Evolutionary conservation across 371 early-diverging fungal genomes (phyloP).

Genomic region (Chytridiales sp.): DNA sequence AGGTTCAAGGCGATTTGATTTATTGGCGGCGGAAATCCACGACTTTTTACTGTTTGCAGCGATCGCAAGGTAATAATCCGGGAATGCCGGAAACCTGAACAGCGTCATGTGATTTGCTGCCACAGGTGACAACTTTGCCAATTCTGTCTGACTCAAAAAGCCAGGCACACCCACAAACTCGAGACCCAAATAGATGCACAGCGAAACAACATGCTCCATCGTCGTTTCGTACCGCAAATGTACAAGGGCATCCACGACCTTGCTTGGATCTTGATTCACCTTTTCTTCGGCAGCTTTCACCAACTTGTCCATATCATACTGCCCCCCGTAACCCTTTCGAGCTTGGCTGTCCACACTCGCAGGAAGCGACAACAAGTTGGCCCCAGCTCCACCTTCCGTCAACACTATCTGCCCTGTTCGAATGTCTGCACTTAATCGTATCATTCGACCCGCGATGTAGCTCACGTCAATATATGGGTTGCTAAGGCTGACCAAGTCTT

Average conservation of each 20-base stretch:
- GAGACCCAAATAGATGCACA: too few relatives aligned
- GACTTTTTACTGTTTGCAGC: conserved; percentile 2
- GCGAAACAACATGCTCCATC: conserved; percentile 12
- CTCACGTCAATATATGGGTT: conserved; percentile 4
- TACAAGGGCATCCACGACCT: neutral
- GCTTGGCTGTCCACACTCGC: neutral
- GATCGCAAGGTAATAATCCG: neutral
- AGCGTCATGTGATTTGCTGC: conserved; percentile 1
- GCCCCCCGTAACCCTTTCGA: too few relatives aligned
- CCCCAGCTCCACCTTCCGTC: neutral
- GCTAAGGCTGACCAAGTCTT: too few relatives aligned
- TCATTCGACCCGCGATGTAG: neutral
- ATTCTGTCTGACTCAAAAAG: too few relatives aligned
- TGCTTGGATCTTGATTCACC: neutral
- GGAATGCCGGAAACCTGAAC: conserved; percentile 3
- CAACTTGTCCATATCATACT: too few relatives aligned
- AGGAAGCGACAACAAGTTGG: neutral
- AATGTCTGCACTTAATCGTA: conserved; percentile 12
- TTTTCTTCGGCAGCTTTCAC: conserved; percentile 1
- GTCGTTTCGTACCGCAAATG: conserved; percentile 11
- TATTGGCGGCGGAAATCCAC: conserved; percentile 3
- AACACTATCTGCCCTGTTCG: conserved; percentile 16
- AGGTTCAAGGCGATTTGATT: neutral
- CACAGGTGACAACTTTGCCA: neutral
- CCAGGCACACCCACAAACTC: too few relatives aligned